Conservation (phyloP, 768 basidiomycete species). For the Phallus indusiatus region DNA sequence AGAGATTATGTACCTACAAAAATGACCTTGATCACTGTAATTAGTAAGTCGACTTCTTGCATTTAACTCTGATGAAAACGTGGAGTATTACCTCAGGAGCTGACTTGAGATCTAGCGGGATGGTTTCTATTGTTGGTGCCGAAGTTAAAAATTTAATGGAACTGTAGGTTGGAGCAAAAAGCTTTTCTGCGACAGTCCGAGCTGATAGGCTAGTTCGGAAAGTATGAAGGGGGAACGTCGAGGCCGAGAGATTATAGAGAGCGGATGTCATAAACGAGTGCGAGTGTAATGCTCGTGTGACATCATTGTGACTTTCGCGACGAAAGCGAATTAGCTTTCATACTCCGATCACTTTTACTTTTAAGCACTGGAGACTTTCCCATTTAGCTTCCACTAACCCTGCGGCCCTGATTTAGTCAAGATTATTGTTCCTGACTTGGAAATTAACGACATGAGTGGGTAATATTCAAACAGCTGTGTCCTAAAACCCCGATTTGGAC, state of each 20-base stretch:
- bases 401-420: too few relatives aligned
- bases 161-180: neutral
- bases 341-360: too few relatives aligned
- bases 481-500: too few relatives aligned
- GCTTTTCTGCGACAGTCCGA: neutral
- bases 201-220: neutral
- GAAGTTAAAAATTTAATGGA: neutral
- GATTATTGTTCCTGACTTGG: too few relatives aligned
- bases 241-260: neutral
- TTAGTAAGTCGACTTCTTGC: neutral
- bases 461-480: too few relatives aligned
- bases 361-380: too few relatives aligned
- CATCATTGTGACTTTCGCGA: too few relatives aligned
- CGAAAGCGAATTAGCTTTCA: too few relatives aligned
- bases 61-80: neutral
- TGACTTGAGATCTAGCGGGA: neutral
- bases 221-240: neutral
- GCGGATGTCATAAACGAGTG: neutral
- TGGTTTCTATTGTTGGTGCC: neutral
- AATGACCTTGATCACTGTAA: neutral
- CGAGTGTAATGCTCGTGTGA: too few relatives aligned
- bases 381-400: too few relatives aligned
- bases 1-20: neutral
- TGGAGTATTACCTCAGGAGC: slow-evolving; percentile 1
- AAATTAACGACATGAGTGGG: too few relatives aligned